A percentile compares a stretch with the other conserved stretches of the same genome.
Conservation (phyloP, 2,329 filamentous ascomycete genomes). For the Sporothrix brunneoviolacea region DNA sequence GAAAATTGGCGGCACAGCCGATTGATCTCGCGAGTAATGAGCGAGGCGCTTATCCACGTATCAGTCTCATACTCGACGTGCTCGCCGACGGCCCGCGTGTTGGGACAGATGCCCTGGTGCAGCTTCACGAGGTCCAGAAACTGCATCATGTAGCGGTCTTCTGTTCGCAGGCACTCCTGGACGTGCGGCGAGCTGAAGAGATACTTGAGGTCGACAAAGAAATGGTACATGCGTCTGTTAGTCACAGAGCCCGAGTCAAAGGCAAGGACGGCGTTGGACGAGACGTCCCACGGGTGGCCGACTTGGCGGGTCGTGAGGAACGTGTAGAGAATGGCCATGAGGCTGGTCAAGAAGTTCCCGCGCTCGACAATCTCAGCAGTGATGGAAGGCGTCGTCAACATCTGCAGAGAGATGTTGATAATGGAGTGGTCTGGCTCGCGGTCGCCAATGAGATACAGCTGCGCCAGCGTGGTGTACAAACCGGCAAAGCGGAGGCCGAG, state of each 20-base stretch:
- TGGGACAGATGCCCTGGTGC: constrained; percentile 95
- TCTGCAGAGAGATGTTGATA: constrained; percentile 93
- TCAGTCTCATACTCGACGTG: constrained; percentile 98
- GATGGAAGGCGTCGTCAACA: constrained; percentile 94
- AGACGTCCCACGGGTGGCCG: constrained; percentile 83
- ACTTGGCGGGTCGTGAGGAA: constrained; percentile 96
- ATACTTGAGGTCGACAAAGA: constrained; percentile 91
- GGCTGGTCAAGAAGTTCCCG: constrained; percentile 89
- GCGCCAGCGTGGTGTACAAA: constrained; percentile 86
- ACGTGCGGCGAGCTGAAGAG: constrained; percentile 84
- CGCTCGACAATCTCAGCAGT: constrained; percentile 91
- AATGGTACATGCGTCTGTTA: constrained; percentile 93
- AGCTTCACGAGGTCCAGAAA: constrained; percentile 94
- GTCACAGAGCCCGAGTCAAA: constrained; percentile 94
- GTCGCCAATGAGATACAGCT: constrained; percentile 92
- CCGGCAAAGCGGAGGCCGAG: constrained; percentile 90
- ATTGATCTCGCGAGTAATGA: constrained; percentile 93
- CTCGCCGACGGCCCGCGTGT: constrained; percentile 82
- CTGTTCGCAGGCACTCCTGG: constrained; percentile 72
- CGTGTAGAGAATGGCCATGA: constrained; percentile 95
- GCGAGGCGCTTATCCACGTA: constrained; percentile 92
- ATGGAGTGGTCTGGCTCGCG: constrained; percentile 97
- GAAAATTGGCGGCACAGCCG: constrained; percentile 82
- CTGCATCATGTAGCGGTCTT: constrained; percentile 83
- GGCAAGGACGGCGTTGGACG: constrained; percentile 76